Evolutionary conservation across 352 stramenopile genomes (phyloP).

Genomic region (Pythium rishiriense): DNA sequence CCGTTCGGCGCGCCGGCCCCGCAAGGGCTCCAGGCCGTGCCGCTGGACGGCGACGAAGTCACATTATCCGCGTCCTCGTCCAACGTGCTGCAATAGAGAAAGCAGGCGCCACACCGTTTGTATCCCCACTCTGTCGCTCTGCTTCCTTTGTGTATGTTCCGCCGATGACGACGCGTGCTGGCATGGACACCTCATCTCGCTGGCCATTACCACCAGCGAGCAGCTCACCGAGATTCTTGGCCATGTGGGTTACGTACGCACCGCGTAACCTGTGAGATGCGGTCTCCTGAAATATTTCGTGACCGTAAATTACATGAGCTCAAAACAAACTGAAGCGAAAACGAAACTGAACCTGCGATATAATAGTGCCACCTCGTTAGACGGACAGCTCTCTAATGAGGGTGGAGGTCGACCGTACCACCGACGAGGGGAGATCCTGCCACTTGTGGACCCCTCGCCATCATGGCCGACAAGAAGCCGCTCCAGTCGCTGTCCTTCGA

Average conservation of each 20-base stretch:
- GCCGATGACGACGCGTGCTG: too few species aligned
- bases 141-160: too few species aligned
- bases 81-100: conserved; percentile 69
- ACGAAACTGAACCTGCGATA: background rate
- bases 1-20: conserved; percentile 32
- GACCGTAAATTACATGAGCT: background rate
- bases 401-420: conserved; percentile 7
- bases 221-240: background rate
- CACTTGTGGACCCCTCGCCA: conserved; percentile 8
- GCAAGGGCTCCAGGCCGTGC: conserved; percentile 24
- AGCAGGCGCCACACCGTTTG: background rate
- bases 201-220: too few species aligned
- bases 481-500: conserved; percentile 79
- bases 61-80: conserved; percentile 65
- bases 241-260: background rate
- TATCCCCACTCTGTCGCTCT: background rate
- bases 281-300: background rate
- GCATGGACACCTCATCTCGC: too few species aligned
- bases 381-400: conserved; percentile 17
- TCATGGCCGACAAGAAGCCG: conserved; percentile 43
- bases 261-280: background rate
- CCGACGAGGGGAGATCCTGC: background rate
- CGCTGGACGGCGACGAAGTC: conserved; percentile 60
- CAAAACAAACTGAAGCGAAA: too few species aligned
- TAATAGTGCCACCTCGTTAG: background rate